These are phyloP conservation scores for Cyberlindnera maritima DNA, from an alignment of 805 yeast genomes.

Conservation along the genomic window DNA sequence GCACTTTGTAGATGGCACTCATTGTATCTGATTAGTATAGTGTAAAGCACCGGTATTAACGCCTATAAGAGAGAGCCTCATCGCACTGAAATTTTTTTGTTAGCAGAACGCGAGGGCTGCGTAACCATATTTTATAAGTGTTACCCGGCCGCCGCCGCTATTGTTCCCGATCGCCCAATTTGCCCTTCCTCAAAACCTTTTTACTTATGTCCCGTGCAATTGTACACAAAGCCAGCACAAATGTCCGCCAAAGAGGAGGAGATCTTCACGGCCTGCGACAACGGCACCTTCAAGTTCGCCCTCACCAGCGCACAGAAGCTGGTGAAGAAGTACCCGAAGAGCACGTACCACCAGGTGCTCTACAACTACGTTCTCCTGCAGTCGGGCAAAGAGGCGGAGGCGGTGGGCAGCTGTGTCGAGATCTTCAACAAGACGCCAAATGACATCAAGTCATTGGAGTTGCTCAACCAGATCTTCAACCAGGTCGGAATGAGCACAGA, in stretches of 20 bases:
- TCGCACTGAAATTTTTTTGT: conserved; percentile 15
- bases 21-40: conserved; percentile 33
- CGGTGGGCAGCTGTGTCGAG: conserved; percentile 24
- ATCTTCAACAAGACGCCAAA: conserved; percentile 40
- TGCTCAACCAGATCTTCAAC: conserved; percentile 45
- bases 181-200: no score
- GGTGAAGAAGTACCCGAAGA: conserved; percentile 53
- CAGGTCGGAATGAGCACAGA: conserved; percentile 37
- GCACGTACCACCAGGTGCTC: conserved; percentile 44
- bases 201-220: no score
- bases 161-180: not conserved
- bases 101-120: not conserved
- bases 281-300: conserved; percentile 55
- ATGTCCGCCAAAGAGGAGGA: conserved; percentile 34
- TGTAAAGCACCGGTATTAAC: no score
- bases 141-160: conserved; percentile 1
- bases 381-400: conserved; percentile 31
- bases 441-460: conserved; percentile 50
- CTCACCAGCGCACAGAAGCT: conserved; percentile 45
- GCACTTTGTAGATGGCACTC: conserved; percentile 73
- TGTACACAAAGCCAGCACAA: no score
- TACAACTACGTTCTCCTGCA: conserved; percentile 31
- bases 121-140: not conserved
- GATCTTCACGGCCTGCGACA: conserved; percentile 43
- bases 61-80: no score